Evolutionary conservation across 1,284 basidiomycete genomes (phyloP).

Genomic region (Fomitiporia mediterranea): DNA sequence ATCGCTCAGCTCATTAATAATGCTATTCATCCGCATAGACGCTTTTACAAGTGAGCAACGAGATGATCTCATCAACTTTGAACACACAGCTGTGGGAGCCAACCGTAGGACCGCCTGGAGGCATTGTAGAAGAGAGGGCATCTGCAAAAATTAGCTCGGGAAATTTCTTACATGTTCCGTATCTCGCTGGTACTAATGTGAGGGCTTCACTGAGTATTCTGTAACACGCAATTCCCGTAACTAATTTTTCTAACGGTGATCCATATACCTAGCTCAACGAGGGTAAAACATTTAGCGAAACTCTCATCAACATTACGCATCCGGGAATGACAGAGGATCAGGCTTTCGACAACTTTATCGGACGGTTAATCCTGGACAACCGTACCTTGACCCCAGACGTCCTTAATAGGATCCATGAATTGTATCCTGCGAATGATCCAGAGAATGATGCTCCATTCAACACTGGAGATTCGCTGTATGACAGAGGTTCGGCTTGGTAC

Average conservation of each 20-base stretch:
- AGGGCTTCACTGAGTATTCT: slow-evolving; percentile 20
- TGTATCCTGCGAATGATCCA: slow-evolving; percentile 47
- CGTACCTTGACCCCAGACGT: slow-evolving; percentile 40
- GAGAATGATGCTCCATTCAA: slow-evolving; percentile 45
- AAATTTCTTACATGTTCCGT: slow-evolving; percentile 50
- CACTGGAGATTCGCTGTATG: slow-evolving; percentile 55
- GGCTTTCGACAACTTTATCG: slow-evolving; percentile 43
- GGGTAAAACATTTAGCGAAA: slow-evolving; percentile 40
- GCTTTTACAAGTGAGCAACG: slow-evolving; percentile 43
- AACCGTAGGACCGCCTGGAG: slow-evolving; percentile 47
- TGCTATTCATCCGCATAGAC: slow-evolving; percentile 36
- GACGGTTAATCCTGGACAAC: slow-evolving; percentile 44
- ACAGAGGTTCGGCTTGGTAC: slow-evolving; percentile 51
- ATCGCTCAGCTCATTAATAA: too few relatives aligned
- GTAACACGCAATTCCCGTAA: background rate
- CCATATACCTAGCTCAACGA: slow-evolving; percentile 57
- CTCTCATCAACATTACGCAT: slow-evolving; percentile 35
- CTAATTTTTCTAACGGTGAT: background rate
- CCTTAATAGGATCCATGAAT: slow-evolving; percentile 33
- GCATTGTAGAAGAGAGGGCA: slow-evolving; percentile 44
- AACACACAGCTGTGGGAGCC: slow-evolving; percentile 59
- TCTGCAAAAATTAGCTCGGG: slow-evolving; percentile 44
- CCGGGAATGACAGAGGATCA: slow-evolving; percentile 34
- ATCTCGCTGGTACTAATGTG: slow-evolving; percentile 52
- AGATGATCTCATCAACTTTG: slow-evolving; percentile 40